Conservation (phyloP, 1,284 basidiomycete genomes). For the Amylostereum areolatum region DNA sequence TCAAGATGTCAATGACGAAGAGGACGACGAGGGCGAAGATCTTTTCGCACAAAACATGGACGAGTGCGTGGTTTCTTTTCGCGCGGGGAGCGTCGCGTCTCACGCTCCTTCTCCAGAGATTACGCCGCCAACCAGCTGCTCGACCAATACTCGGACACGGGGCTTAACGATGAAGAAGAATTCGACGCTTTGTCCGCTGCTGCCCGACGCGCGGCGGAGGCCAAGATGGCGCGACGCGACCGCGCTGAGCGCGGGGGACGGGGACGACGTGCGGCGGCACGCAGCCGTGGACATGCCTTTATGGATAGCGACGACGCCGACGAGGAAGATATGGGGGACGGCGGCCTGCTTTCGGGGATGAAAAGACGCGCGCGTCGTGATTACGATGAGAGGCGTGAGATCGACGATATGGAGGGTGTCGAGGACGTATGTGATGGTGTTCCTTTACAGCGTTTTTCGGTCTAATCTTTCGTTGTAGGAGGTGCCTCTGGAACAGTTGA, state of each 20-base stretch:
- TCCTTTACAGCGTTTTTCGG: slow-evolving; percentile 1
- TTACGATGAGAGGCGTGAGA: slow-evolving; percentile 82
- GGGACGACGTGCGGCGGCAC: slow-evolving; percentile 64
- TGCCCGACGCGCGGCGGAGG: slow-evolving; percentile 81
- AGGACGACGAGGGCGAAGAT: slow-evolving; percentile 89
- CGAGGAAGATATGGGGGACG: slow-evolving; percentile 22
- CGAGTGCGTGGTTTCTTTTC: slow-evolving; percentile 49
- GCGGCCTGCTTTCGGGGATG: slow-evolving; percentile 59
- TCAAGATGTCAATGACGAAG: slow-evolving; percentile 60
- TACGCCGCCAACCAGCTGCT: slow-evolving; percentile 80
- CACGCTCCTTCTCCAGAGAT: slow-evolving; percentile 50
- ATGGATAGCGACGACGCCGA: slow-evolving; percentile 64
- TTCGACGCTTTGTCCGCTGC: slow-evolving; percentile 68
- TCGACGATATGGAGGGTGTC: slow-evolving; percentile 80
- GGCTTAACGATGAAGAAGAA: slow-evolving; percentile 82
- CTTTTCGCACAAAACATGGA: slow-evolving; percentile 80
- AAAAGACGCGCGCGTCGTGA: slow-evolving; percentile 75
- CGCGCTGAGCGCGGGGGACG: slow-evolving; percentile 61
- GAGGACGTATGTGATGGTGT: slow-evolving; percentile 60
- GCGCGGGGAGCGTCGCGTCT: slow-evolving; percentile 8
- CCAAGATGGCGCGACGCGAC: slow-evolving; percentile 86
- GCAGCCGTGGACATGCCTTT: slow-evolving; percentile 81
- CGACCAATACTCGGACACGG: slow-evolving; percentile 85
- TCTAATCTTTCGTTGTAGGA: slow-evolving; percentile 48
- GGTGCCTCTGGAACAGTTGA: slow-evolving; percentile 91